Percentiles rank a stretch among this genome's conserved stretches.
Conservation (phyloP, 1,139 yeast species). For the Komagataea norvegica region DNA sequence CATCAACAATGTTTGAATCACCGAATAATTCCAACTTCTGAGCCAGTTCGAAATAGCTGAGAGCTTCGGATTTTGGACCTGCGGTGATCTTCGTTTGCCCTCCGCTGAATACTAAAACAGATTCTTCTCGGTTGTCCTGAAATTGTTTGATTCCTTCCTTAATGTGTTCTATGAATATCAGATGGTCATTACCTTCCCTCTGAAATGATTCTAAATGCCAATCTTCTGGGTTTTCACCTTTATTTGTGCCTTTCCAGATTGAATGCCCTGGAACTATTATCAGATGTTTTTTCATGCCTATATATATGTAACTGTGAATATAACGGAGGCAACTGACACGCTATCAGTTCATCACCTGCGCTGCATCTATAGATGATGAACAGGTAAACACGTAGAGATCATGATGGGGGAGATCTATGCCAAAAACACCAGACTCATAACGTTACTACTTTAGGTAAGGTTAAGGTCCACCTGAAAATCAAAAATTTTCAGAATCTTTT, state of each 20-base stretch:
- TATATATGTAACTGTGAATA: too few species aligned
- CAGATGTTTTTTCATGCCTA: conserved; percentile 28
- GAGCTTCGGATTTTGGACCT: conserved; percentile 57
- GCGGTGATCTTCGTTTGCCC: conserved; percentile 59
- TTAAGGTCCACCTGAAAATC: too few species aligned
- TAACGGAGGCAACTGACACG: too few species aligned
- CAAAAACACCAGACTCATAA: too few species aligned
- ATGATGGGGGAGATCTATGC: too few species aligned
- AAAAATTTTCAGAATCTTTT: too few species aligned
- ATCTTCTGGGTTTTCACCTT: conserved; percentile 39
- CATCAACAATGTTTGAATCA: conserved; percentile 15
- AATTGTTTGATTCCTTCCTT: conserved; percentile 33
- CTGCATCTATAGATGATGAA: too few species aligned
- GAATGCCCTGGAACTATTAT: conserved; percentile 68
- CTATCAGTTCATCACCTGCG: too few species aligned
- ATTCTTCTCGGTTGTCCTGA: conserved; percentile 27
- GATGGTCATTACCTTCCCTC: conserved; percentile 60
- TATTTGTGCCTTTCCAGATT: conserved; percentile 43
- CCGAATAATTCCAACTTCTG: conserved; percentile 18
- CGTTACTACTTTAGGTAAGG: too few species aligned
- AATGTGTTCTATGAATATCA: conserved; percentile 64
- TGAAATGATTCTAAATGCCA: conserved; percentile 71
- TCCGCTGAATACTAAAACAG: conserved; percentile 51
- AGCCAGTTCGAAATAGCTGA: conserved; percentile 42
- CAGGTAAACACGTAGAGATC: too few species aligned